phyloP scores from a whole-genome alignment of 2,329 filamentous ascomycete species.

The Aspergillus hortae region DNA sequence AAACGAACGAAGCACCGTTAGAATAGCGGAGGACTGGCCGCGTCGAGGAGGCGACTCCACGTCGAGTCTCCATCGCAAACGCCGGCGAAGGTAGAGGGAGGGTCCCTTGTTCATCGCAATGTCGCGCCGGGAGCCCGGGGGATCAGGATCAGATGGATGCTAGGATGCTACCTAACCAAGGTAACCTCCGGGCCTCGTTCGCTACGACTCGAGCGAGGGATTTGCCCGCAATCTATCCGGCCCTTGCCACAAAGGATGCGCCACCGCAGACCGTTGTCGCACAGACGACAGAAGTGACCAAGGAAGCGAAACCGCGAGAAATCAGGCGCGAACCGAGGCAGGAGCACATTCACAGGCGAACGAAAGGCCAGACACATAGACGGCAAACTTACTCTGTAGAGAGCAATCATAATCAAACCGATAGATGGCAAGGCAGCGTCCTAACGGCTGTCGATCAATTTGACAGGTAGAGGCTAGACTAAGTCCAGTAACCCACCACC shows the following conservation, averaged over 20 bases:
- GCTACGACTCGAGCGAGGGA: not conserved
- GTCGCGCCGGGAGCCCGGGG: no score
- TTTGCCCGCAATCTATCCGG: conserved; percentile 1
- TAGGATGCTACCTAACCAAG: not conserved
- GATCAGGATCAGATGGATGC: no score
- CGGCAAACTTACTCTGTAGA: not conserved
- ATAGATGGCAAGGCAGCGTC: not conserved
- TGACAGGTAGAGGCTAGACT: conserved; percentile 1
- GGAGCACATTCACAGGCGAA: not conserved
- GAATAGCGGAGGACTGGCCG: no score
- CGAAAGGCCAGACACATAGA: not conserved
- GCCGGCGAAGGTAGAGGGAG: no score
- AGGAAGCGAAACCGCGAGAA: not conserved
- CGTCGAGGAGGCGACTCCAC: not conserved
- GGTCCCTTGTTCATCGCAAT: no score
- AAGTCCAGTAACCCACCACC: no score
- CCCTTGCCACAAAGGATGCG: conserved; percentile 7
- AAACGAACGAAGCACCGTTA: not conserved
- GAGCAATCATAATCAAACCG: not conserved
- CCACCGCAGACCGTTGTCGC: conserved; percentile 23
- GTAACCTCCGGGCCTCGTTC: no score
- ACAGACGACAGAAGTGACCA: conserved; percentile 19
- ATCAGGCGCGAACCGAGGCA: not conserved
- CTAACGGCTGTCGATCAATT: conserved; percentile 2
- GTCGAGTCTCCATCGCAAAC: not conserved